Evolutionary conservation across 805 yeast genomes (phyloP).

Genomic region (Saturnispora mendoncae): DNA sequence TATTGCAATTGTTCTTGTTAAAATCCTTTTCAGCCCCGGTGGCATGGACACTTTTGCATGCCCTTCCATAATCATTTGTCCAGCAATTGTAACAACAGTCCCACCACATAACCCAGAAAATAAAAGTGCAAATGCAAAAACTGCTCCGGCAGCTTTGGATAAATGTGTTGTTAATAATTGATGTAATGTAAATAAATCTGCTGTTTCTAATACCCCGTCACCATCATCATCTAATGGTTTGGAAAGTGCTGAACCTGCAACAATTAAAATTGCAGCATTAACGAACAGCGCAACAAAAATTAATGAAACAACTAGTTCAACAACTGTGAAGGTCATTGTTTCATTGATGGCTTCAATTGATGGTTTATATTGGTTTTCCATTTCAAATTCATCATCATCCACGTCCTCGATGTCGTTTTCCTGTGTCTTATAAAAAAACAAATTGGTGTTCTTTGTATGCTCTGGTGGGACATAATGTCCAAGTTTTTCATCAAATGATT

Average conservation of each 20-base stretch:
- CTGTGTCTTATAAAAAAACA: constrained; percentile 21
- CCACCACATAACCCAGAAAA: constrained; percentile 96
- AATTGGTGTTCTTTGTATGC: constrained; percentile 12
- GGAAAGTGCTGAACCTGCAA: constrained; percentile 79
- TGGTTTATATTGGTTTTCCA: constrained; percentile 43
- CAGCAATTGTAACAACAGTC: constrained; percentile 86
- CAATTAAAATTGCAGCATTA: constrained; percentile 80
- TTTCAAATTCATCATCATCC: constrained; percentile 30
- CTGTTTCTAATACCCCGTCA: constrained; percentile 58
- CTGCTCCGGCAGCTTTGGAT: constrained; percentile 79
- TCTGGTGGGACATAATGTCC: constrained; percentile 46
- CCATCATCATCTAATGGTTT: constrained; percentile 33
- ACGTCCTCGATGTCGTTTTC: constrained; percentile 17
- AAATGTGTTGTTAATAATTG: constrained; percentile 58
- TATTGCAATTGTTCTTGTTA: constrained; percentile 78
- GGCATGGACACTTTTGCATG: constrained; percentile 70
- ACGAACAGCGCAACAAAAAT: constrained; percentile 89
- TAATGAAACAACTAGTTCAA: constrained; percentile 72
- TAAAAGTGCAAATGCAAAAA: constrained; percentile 80
- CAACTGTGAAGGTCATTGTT: constrained; percentile 71
- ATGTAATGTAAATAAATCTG: constrained; percentile 77
- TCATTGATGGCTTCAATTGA: constrained; percentile 72
- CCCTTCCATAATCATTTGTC: constrained; percentile 91
- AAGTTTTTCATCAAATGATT: constrained; percentile 62
- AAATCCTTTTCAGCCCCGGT: constrained; percentile 72